These are phyloP conservation scores for Scorias spongiosa DNA, from an alignment of 2,329 filamentous ascomycete species.

Conservation along the genomic window DNA sequence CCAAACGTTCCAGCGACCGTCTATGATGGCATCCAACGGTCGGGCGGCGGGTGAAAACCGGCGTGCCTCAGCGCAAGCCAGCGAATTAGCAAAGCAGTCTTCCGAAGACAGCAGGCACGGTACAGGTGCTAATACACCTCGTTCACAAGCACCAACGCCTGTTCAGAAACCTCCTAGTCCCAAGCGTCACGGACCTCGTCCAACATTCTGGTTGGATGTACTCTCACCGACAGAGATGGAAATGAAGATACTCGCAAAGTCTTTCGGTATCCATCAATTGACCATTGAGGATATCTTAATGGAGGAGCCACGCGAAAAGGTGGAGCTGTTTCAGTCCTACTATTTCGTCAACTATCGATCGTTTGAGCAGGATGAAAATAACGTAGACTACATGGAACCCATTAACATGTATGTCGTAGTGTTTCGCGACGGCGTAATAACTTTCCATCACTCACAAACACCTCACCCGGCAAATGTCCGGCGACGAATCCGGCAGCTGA, in stretches of 20 bases:
- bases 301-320: slow-evolving; percentile 94
- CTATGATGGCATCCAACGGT: slow-evolving; percentile 12
- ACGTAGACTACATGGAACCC: slow-evolving; percentile 80
- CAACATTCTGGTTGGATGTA: slow-evolving; percentile 94
- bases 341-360: slow-evolving; percentile 98
- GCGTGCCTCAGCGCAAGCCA: slow-evolving; percentile 16
- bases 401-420: slow-evolving; percentile 97
- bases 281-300: slow-evolving; percentile 95
- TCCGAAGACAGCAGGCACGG: slow-evolving; percentile 12
- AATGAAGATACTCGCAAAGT: slow-evolving; percentile 84
- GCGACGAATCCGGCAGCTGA: slow-evolving; percentile 78
- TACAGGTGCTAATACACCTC: slow-evolving; percentile 37
- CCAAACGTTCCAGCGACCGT: slow-evolving; percentile 21
- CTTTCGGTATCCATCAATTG: slow-evolving; percentile 89
- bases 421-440: slow-evolving; percentile 87
- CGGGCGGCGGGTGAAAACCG: background rate
- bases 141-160: slow-evolving; percentile 27
- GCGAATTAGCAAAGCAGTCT: slow-evolving; percentile 14
- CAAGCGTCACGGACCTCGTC: slow-evolving; percentile 54
- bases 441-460: slow-evolving; percentile 92
- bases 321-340: slow-evolving; percentile 92
- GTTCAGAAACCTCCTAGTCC: slow-evolving; percentile 13
- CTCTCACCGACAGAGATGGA: slow-evolving; percentile 81
- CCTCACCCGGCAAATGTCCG: slow-evolving; percentile 94
- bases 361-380: slow-evolving; percentile 86